phyloP scores from a whole-genome alignment of 1,284 basidiomycete species.

The Sporisorium iseilematis-ciliati region DNA sequence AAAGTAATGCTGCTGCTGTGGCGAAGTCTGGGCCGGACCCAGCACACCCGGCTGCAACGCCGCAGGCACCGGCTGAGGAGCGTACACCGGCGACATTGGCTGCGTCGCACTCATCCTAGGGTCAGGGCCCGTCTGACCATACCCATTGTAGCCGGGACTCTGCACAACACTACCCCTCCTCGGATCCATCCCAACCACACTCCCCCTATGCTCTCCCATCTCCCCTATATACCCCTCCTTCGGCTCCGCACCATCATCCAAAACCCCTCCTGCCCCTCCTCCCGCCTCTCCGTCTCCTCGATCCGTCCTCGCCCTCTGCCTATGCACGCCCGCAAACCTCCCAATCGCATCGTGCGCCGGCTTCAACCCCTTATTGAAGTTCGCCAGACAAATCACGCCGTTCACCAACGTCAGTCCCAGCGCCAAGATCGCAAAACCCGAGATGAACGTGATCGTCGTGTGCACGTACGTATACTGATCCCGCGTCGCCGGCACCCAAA shows the following conservation, averaged over 20 bases:
- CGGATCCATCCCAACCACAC: neutral
- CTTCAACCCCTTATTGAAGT: slow-evolving; percentile 58
- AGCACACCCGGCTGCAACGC: neutral
- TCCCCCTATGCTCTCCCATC: slow-evolving; percentile 7
- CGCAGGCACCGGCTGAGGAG: neutral
- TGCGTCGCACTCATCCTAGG: neutral
- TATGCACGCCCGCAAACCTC: slow-evolving; percentile 45
- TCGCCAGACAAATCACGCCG: slow-evolving; percentile 55
- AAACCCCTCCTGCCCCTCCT: slow-evolving; percentile 10
- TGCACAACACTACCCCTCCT: neutral
- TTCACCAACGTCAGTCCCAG: slow-evolving; percentile 47
- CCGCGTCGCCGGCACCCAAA: slow-evolving; percentile 52
- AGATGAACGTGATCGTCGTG: slow-evolving; percentile 61
- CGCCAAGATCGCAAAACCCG: slow-evolving; percentile 50
- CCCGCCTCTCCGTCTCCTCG: slow-evolving; percentile 3
- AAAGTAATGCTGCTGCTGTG: neutral
- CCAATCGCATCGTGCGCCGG: slow-evolving; percentile 58
- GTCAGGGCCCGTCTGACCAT: neutral
- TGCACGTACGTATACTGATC: slow-evolving; percentile 54
- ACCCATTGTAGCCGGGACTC: neutral
- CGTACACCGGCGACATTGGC: neutral
- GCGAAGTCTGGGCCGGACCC: neutral
- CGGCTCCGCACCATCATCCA: slow-evolving; percentile 22
- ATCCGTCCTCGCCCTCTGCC: slow-evolving; percentile 18
- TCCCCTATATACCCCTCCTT: slow-evolving; percentile 12